Conservation (phyloP, 495 filamentous ascomycete species). For the Ramalina intermedia region DNA sequence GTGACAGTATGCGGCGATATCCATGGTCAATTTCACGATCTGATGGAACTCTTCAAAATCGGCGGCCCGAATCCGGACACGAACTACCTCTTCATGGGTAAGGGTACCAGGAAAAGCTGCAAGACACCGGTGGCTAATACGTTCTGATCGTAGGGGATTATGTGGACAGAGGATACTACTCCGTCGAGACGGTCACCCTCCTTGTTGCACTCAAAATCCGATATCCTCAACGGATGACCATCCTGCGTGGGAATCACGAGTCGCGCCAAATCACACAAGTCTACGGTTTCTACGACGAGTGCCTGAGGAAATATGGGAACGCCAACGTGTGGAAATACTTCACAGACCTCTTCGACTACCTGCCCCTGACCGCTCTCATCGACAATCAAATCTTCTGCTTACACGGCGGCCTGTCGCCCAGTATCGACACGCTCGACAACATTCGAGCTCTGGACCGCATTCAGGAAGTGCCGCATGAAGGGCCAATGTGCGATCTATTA, state of each 20-base stretch:
- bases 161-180: constrained; percentile 94
- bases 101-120: constrained; percentile 13
- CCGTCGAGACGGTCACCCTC: constrained; percentile 88
- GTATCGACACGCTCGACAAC: constrained; percentile 96
- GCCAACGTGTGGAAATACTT: constrained; percentile 99
- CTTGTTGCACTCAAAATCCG: constrained; percentile 91
- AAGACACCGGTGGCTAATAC: constrained; percentile 1
- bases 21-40: constrained; percentile 94
- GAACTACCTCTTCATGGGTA: constrained; percentile 97
- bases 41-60: constrained; percentile 97
- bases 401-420: constrained; percentile 88
- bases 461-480: constrained; percentile 97
- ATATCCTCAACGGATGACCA: constrained; percentile 92
- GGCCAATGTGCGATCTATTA: constrained; percentile 94
- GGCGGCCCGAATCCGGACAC: constrained; percentile 93
- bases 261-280: constrained; percentile 96
- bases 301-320: constrained; percentile 93
- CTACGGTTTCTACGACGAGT: constrained; percentile 97
- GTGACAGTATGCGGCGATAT: constrained; percentile 99
- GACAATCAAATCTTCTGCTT: constrained; percentile 99
- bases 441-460: constrained; percentile 91
- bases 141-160: constrained; percentile 56
- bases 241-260: constrained; percentile 93
- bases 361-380: constrained; percentile 93
- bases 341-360: constrained; percentile 97